These are phyloP conservation scores for Saccharomycopsis fermentans DNA, from an alignment of 805 yeast species.

Conservation along the genomic window DNA sequence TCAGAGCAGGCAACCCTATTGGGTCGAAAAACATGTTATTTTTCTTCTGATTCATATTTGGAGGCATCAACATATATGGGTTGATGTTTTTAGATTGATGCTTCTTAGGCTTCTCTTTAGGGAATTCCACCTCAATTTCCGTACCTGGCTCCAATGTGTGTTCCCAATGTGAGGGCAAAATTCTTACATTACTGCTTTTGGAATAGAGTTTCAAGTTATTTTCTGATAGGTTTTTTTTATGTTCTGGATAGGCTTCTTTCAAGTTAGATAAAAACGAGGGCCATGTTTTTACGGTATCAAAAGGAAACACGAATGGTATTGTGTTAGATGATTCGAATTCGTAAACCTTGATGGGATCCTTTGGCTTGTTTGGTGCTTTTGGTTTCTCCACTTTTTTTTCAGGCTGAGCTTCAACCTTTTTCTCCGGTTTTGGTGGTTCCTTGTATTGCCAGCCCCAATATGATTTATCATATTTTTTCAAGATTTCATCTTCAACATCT, in stretches of 20 bases:
- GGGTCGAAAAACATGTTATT: not conserved
- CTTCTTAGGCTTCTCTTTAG: not conserved
- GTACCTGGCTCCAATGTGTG: constrained; percentile 11
- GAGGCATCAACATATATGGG: not conserved
- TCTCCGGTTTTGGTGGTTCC: not conserved
- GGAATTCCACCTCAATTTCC: constrained; percentile 8
- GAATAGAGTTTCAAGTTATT: constrained; percentile 8
- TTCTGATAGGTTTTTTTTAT: not conserved
- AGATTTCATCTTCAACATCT: constrained; percentile 15
- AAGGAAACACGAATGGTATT: constrained; percentile 15
- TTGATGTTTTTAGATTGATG: not conserved
- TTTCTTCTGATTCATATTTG: not conserved
- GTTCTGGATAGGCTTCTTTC: constrained; percentile 15
- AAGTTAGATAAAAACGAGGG: constrained; percentile 4
- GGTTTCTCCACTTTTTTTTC: not conserved
- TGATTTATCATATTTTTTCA: constrained; percentile 18
- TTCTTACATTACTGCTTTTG: constrained; percentile 4
- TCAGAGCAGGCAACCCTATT: not conserved
- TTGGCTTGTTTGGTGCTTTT: constrained; percentile 3
- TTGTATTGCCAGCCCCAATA: constrained; percentile 18
- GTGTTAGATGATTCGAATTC: constrained; percentile 2
- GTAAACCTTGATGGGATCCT: constrained; percentile 14
- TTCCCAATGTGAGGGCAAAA: constrained; percentile 17
- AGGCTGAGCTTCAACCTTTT: not conserved
- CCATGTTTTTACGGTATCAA: constrained; percentile 14